Evolutionary conservation across 1,284 basidiomycete genomes (phyloP).

Genomic region (Ganoderma lucidum): DNA sequence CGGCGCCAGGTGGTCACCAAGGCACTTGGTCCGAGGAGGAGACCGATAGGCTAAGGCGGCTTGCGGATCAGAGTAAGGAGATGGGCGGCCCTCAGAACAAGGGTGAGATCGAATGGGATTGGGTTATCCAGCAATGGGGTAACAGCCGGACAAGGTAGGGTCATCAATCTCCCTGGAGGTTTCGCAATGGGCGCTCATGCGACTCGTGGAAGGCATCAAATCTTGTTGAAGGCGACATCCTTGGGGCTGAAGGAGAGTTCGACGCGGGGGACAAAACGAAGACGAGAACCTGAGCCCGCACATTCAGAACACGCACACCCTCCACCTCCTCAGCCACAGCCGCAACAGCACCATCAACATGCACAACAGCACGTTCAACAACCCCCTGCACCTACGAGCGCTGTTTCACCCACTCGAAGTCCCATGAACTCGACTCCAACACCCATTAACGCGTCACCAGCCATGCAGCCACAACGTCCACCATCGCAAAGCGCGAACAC

Average conservation of each 20-base stretch:
- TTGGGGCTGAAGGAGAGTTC: constrained; percentile 78
- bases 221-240: constrained; percentile 78
- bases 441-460: constrained; percentile 39
- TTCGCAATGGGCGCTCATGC: background rate
- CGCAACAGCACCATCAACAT: constrained; percentile 16
- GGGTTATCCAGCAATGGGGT: constrained; percentile 76
- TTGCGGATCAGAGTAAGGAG: constrained; percentile 70
- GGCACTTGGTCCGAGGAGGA: constrained; percentile 83
- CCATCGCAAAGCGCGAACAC: constrained; percentile 37
- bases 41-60: constrained; percentile 65
- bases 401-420: constrained; percentile 41
- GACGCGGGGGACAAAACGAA: constrained; percentile 67
- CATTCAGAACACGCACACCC: constrained; percentile 42
- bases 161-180: constrained; percentile 8
- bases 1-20: constrained; percentile 58
- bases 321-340: constrained; percentile 38
- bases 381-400: constrained; percentile 15
- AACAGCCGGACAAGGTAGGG: constrained; percentile 70
- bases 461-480: constrained; percentile 39
- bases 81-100: constrained; percentile 44
- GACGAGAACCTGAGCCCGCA: constrained; percentile 53
- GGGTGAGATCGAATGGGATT: constrained; percentile 80
- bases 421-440: constrained; percentile 39
- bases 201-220: constrained; percentile 68
- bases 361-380: constrained; percentile 6